Conservation (phyloP, 2,329 filamentous ascomycete species). For the Alternaria postmessia region DNA sequence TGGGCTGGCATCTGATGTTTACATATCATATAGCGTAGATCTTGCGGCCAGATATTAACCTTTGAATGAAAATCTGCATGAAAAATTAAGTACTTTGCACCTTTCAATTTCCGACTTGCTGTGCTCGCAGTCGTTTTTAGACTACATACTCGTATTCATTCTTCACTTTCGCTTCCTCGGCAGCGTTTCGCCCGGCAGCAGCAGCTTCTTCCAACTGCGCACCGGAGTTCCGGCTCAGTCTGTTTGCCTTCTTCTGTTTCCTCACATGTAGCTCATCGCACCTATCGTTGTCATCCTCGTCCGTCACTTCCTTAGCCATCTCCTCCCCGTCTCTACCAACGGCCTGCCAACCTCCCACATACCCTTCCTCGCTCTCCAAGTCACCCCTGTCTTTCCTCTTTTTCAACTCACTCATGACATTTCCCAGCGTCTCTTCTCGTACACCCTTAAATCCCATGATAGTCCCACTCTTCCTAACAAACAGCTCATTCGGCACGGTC, state of each 20-base stretch:
- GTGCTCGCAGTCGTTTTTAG: not conserved
- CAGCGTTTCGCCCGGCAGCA: not conserved
- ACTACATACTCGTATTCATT: not conserved
- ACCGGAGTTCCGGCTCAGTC: not conserved
- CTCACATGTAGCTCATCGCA: not conserved
- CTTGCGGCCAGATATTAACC: not conserved
- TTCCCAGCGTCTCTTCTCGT: not conserved
- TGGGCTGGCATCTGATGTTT: conserved; percentile 2
- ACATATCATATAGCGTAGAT: conserved; percentile 6
- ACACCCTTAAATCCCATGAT: not conserved
- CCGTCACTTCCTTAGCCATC: not conserved
- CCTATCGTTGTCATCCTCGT: not conserved
- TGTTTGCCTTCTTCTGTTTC: not conserved
- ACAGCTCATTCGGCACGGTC: conserved; percentile 6
- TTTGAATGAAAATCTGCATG: not conserved
- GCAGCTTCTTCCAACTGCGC: not conserved
- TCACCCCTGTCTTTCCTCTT: not conserved
- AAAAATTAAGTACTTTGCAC: not conserved
- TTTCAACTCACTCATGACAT: not conserved
- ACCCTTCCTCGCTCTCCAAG: not conserved
- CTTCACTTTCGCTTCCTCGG: not conserved
- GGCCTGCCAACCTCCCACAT: not conserved
- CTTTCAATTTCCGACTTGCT: not conserved
- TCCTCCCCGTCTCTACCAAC: not conserved
- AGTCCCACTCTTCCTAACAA: not conserved